Evolutionary conservation across 2,329 filamentous ascomycete species (phyloP).

Genomic region (Coccinonectria pachysandricola): DNA sequence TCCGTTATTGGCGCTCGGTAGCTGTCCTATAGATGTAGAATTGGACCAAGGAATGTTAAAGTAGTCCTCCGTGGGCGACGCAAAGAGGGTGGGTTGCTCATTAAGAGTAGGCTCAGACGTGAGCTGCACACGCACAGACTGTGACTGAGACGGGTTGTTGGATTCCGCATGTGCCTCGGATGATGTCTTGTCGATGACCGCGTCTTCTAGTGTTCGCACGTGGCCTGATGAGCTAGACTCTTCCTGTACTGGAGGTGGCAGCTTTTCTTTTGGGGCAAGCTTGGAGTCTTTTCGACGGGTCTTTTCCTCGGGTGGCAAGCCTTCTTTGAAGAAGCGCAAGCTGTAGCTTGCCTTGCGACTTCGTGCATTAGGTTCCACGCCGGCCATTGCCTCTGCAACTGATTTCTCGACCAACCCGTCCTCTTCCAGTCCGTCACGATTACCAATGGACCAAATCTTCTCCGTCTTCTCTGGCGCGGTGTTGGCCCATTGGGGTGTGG

Average conservation of each 20-base stretch:
- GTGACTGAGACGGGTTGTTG: constrained; percentile 5
- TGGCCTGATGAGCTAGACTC: no score
- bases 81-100: constrained; percentile 9
- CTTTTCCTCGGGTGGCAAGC: constrained; percentile 48
- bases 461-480: constrained; percentile 47
- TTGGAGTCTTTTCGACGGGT: constrained; percentile 40
- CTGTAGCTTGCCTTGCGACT: constrained; percentile 60
- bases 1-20: no score
- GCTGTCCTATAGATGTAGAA: background rate
- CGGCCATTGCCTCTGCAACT: constrained; percentile 50
- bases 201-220: no score
- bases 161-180: constrained; percentile 1
- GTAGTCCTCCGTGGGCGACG: constrained; percentile 16
- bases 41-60: constrained; percentile 13
- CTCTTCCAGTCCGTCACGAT: constrained; percentile 35
- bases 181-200: constrained; percentile 1
- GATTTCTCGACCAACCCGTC: constrained; percentile 54
- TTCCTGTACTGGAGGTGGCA: constrained; percentile 27
- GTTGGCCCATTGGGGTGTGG: constrained; percentile 34
- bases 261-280: constrained; percentile 29
- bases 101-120: constrained; percentile 3
- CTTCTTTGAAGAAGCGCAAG: constrained; percentile 57
- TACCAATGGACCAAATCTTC: constrained; percentile 55
- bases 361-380: constrained; percentile 51
- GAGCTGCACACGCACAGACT: constrained; percentile 5